phyloP scores from a whole-genome alignment of 2,329 filamentous ascomycete genomes.

The Seiridium unicorne region DNA sequence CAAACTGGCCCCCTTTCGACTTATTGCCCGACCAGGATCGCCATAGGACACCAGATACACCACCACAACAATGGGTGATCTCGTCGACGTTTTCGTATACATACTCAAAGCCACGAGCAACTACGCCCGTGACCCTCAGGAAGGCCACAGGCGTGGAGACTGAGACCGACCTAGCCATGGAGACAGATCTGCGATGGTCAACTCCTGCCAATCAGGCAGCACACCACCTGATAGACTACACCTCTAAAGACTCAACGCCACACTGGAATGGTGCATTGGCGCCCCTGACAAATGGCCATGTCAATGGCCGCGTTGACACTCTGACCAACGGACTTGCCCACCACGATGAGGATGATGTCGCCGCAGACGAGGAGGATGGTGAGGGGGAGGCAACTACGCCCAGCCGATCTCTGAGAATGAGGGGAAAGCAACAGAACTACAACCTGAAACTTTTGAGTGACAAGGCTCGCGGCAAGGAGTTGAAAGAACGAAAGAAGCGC shows the following conservation, averaged over 20 bases:
- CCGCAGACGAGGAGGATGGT: slow-evolving; percentile 31
- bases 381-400: slow-evolving; percentile 51
- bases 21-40: slow-evolving; percentile 27
- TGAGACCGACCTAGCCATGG: slow-evolving; percentile 22
- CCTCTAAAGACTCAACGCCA: slow-evolving; percentile 20
- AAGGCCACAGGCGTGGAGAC: slow-evolving; percentile 19
- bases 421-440: slow-evolving; percentile 50
- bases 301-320: slow-evolving; percentile 26
- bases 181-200: slow-evolving; percentile 31
- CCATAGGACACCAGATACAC: slow-evolving; percentile 21
- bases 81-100: slow-evolving; percentile 23
- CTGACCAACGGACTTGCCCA: slow-evolving; percentile 18
- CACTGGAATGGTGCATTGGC: slow-evolving; percentile 32
- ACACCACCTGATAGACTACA: background rate
- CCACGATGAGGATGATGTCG: slow-evolving; percentile 19
- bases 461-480: slow-evolving; percentile 52
- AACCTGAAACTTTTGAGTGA: slow-evolving; percentile 60
- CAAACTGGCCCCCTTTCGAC: slow-evolving; percentile 52
- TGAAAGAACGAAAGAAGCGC: slow-evolving; percentile 40
- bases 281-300: slow-evolving; percentile 29
- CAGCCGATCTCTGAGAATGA: slow-evolving; percentile 47
- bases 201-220: slow-evolving; percentile 16
- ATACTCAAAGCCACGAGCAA: slow-evolving; percentile 26
- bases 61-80: slow-evolving; percentile 26
- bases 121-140: slow-evolving; percentile 22